These are phyloP conservation scores for Angomonas ambiguus DNA, from an alignment of 208 protist genomes.

Conservation along the genomic window DNA sequence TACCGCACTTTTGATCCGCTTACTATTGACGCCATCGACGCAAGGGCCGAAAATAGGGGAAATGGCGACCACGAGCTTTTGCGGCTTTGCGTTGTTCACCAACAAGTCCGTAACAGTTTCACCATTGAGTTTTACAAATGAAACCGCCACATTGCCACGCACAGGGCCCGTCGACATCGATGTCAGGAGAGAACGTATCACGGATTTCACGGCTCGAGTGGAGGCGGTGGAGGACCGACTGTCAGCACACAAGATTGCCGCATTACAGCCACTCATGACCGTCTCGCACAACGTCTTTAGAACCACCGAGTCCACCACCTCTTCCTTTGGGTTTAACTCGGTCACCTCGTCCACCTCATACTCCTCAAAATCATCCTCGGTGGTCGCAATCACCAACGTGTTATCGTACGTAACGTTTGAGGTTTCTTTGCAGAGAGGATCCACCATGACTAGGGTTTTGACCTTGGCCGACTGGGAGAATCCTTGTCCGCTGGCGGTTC, in stretches of 20 bases:
- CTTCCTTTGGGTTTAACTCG: constrained; percentile 25
- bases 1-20: constrained; percentile 23
- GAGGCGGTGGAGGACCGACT: constrained; percentile 50
- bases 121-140: constrained; percentile 63
- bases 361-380: constrained; percentile 68
- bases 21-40: constrained; percentile 57
- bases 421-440: constrained; percentile 51
- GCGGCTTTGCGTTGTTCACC: constrained; percentile 20
- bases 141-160: constrained; percentile 27
- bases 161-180: constrained; percentile 23
- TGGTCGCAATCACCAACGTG: constrained; percentile 54
- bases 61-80: constrained; percentile 74
- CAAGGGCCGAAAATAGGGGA: constrained; percentile 80
- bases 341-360: constrained; percentile 78
- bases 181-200: constrained; percentile 48
- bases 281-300: constrained; percentile 55
- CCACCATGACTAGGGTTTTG: constrained; percentile 61
- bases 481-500: constrained; percentile 15
- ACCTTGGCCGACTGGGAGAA: constrained; percentile 52
- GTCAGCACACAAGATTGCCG: constrained; percentile 61
- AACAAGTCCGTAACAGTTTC: constrained; percentile 63
- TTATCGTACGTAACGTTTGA: constrained; percentile 65
- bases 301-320: constrained; percentile 29
- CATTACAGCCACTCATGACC: constrained; percentile 62
- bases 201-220: constrained; percentile 45